Conservation (phyloP, 1,284 basidiomycete genomes). For the Ustilago trichophora region DNA sequence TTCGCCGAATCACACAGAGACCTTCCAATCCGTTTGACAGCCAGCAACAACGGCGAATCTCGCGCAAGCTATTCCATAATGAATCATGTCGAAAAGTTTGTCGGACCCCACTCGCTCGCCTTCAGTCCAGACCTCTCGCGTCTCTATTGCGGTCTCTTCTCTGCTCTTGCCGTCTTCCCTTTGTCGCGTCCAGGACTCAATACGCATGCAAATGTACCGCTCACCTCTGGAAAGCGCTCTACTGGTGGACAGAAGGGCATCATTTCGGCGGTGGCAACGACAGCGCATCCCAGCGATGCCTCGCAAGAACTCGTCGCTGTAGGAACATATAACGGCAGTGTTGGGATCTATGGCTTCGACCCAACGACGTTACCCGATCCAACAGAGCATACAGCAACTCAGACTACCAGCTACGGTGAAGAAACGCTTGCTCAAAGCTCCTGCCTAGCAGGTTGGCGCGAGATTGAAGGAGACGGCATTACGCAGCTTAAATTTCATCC, state of each 20-base stretch:
- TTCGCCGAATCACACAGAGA: slow-evolving; percentile 49
- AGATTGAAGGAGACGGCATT: slow-evolving; percentile 50
- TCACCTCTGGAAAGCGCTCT: slow-evolving; percentile 16
- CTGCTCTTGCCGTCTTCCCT: slow-evolving; percentile 33
- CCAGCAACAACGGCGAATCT: slow-evolving; percentile 22
- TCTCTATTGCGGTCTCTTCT: slow-evolving; percentile 47
- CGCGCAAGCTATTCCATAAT: slow-evolving; percentile 55
- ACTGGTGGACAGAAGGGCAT: slow-evolving; percentile 42
- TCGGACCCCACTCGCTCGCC: slow-evolving; percentile 48
- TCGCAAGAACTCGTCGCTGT: slow-evolving; percentile 51
- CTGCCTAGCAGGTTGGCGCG: slow-evolving; percentile 55
- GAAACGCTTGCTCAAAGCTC: slow-evolving; percentile 16
- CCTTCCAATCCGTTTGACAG: slow-evolving; percentile 46
- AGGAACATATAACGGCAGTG: slow-evolving; percentile 50
- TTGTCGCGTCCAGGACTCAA: slow-evolving; percentile 51
- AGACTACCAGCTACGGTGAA: not conserved
- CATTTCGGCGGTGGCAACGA: slow-evolving; percentile 40
- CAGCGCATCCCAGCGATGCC: slow-evolving; percentile 10
- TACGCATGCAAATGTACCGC: slow-evolving; percentile 30
- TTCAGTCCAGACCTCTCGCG: slow-evolving; percentile 52
- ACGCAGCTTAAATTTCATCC: slow-evolving; percentile 56
- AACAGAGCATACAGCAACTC: slow-evolving; percentile 17
- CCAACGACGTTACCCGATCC: slow-evolving; percentile 19
- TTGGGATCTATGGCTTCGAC: slow-evolving; percentile 46
- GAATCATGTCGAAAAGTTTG: slow-evolving; percentile 56